A percentile compares a stretch with the other conserved stretches of the same genome.
These are phyloP conservation scores for Scutellaria baicalensis DNA, from an alignment of 257 asterid species.

Conservation along the genomic window DNA sequence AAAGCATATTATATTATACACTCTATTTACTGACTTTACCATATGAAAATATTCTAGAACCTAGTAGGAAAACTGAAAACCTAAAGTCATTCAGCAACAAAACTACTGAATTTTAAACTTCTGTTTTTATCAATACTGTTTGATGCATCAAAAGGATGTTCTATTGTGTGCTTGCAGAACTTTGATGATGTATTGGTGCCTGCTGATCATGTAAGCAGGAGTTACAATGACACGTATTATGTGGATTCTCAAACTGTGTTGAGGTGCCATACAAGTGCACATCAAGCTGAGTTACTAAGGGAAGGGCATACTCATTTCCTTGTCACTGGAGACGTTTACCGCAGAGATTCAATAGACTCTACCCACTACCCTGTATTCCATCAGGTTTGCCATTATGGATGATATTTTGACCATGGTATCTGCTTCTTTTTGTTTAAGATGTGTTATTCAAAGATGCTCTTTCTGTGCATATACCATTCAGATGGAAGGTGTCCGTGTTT, in stretches of 20 bases:
- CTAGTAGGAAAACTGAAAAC: background rate
- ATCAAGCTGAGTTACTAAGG: slow-evolving; percentile 84
- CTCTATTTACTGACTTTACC: background rate
- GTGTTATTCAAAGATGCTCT: slow-evolving; percentile 8
- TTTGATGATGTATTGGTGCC: slow-evolving; percentile 97
- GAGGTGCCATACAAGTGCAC: slow-evolving; percentile 98
- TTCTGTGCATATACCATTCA: slow-evolving; percentile 18
- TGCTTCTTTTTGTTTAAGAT: slow-evolving; percentile 20
- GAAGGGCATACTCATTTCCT: slow-evolving; percentile 72
- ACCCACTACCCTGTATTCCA: slow-evolving; percentile 99
- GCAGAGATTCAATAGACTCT: slow-evolving; percentile 91
- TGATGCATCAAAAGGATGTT: slow-evolving; percentile 4
- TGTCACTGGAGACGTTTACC: slow-evolving; percentile 93
- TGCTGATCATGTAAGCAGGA: slow-evolving; percentile 78
- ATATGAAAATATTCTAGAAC: background rate
- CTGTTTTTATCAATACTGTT: background rate
- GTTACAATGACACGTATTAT: slow-evolving; percentile 88
- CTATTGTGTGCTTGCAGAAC: slow-evolving; percentile 52
- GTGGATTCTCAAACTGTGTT: slow-evolving; percentile 86
- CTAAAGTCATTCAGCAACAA: background rate
- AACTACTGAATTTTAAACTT: background rate
- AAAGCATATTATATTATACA: background rate
- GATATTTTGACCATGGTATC: background rate
- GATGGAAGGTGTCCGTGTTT: slow-evolving; percentile 99
- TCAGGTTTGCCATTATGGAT: slow-evolving; percentile 49